Percentiles rank a stretch among this genome's conserved stretches.
These are phyloP conservation scores for Asterella californica DNA, from an alignment of 225 moss, liverwort and hornwort genomes.

Conservation along the genomic window DNA sequence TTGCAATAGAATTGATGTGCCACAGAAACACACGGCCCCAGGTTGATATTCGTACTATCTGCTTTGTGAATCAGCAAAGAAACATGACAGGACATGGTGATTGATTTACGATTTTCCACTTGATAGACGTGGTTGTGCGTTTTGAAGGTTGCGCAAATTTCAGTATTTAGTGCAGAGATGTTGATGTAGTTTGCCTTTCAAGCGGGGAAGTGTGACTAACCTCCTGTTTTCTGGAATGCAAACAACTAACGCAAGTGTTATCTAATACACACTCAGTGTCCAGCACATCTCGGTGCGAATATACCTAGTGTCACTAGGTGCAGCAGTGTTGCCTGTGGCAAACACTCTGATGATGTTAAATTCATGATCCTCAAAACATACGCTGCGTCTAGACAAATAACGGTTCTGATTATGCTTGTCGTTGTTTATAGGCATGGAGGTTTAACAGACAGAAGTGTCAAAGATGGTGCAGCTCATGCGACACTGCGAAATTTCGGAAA, in stretches of 20 bases:
- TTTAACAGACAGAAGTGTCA: background rate
- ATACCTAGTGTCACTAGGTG: background rate
- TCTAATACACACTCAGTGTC: background rate
- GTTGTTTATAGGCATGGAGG: constrained; percentile 17
- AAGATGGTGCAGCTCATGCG: background rate
- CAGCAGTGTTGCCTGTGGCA: background rate
- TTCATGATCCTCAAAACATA: background rate
- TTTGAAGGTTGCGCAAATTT: background rate
- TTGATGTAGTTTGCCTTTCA: no score
- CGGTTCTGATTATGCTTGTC: constrained; percentile 7
- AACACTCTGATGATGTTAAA: background rate
- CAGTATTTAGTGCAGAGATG: background rate
- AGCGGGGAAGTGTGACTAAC: background rate
- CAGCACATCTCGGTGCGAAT: background rate
- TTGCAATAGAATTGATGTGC: constrained; percentile 30
- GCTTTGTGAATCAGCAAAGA: background rate
- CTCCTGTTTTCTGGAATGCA: background rate
- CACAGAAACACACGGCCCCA: background rate
- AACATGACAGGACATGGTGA: background rate
- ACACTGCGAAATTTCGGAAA: background rate
- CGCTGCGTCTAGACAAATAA: background rate
- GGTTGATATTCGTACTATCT: constrained; percentile 15
- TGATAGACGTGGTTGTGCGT: background rate
- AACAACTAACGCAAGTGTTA: no score
- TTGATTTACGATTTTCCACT: background rate